Conservation (phyloP, 306 rosid species). For the Nissolia schottii region DNA sequence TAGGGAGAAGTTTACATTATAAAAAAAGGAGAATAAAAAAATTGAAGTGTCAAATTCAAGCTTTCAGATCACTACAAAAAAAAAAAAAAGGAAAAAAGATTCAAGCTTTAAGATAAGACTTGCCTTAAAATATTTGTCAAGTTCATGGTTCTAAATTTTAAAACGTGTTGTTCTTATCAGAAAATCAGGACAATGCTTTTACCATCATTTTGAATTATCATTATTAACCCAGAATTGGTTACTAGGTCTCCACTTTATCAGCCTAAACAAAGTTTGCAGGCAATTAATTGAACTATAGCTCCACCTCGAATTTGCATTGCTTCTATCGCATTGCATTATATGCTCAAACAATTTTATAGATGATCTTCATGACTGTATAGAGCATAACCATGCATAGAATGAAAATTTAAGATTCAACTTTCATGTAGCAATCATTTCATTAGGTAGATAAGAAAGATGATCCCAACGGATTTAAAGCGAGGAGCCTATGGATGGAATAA, state of each 20-base stretch:
- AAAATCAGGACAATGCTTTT: not conserved
- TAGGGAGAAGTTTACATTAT: too few species aligned
- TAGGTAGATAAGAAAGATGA: not conserved
- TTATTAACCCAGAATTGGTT: not conserved
- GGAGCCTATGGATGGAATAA: not conserved
- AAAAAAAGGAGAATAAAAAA: too few species aligned
- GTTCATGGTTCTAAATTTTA: not conserved
- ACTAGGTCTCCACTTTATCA: not conserved
- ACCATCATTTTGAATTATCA: not conserved
- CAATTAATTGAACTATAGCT: not conserved
- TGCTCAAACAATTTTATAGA: not conserved
- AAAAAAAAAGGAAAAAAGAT: too few species aligned
- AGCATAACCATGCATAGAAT: not conserved
- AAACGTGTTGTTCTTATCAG: not conserved
- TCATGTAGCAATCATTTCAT: not conserved
- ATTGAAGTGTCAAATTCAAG: too few species aligned
- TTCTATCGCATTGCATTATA: not conserved
- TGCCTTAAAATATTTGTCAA: too few species aligned
- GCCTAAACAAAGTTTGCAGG: not conserved
- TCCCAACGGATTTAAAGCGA: not conserved
- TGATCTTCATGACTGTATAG: not conserved
- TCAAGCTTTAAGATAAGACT: too few species aligned
- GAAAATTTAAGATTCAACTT: not conserved
- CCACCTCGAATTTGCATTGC: not conserved
- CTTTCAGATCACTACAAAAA: too few species aligned